Evolutionary conservation across 345 rosid genomes (phyloP).

Genomic region (Bruguiera gymnorhiza): DNA sequence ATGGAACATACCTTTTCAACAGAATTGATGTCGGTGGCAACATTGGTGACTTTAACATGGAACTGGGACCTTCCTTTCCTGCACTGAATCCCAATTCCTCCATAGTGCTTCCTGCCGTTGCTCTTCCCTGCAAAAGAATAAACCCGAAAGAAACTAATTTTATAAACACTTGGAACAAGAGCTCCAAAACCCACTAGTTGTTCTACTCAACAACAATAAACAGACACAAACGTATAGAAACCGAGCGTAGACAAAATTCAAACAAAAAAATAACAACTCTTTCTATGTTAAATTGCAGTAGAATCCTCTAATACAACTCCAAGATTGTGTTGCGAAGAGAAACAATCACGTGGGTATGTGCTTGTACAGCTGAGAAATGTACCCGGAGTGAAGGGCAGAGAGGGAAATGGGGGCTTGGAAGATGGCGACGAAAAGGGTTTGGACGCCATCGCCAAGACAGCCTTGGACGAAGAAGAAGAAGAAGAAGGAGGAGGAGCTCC

Average conservation of each 20-base stretch:
- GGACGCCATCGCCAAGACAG: slow-evolving; percentile 42
- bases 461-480: slow-evolving; percentile 46
- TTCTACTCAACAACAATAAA: background rate
- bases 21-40: slow-evolving; percentile 70
- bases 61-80: slow-evolving; percentile 54
- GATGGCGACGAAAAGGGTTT: slow-evolving; percentile 47
- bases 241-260: background rate
- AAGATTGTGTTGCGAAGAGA: background rate
- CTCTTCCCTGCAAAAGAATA: slow-evolving; percentile 42
- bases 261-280: slow-evolving; percentile 10
- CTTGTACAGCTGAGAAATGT: slow-evolving; percentile 15
- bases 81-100: slow-evolving; percentile 45
- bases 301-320: background rate
- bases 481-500: slow-evolving; percentile 37
- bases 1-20: slow-evolving; percentile 54
- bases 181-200: slow-evolving; percentile 12
- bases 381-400: slow-evolving; percentile 38
- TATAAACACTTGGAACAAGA: background rate
- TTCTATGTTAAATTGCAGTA: slow-evolving; percentile 2
- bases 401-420: slow-evolving; percentile 39
- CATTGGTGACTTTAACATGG: slow-evolving; percentile 57
- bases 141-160: background rate
- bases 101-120: slow-evolving; percentile 40
- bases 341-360: slow-evolving; percentile 1
- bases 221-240: background rate